phyloP scores from a whole-genome alignment of 495 filamentous ascomycete genomes.

The Penicillium diatomitis region DNA sequence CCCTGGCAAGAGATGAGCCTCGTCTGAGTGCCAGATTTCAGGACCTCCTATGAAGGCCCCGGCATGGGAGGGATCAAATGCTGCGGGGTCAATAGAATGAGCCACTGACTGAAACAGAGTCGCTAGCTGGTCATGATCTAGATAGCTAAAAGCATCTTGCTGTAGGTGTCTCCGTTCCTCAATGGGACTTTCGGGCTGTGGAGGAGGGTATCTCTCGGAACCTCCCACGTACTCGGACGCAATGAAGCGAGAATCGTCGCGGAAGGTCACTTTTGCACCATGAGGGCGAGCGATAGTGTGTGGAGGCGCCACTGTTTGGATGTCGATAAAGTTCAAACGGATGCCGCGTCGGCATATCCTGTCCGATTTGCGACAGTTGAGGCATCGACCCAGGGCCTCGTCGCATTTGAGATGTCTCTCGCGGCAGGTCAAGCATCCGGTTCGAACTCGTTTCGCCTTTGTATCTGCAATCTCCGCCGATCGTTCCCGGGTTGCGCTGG shows the following conservation, averaged over 20 bases:
- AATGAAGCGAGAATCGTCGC: constrained; percentile 85
- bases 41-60: constrained; percentile 8
- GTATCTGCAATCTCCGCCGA: constrained; percentile 15
- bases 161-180: constrained; percentile 25
- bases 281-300: constrained; percentile 46
- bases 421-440: constrained; percentile 70
- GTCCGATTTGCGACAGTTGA: constrained; percentile 84
- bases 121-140: constrained; percentile 19
- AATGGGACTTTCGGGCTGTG: constrained; percentile 29
- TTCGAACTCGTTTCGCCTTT: constrained; percentile 65
- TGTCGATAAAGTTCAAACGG: constrained; percentile 89
- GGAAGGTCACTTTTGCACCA: constrained; percentile 67
- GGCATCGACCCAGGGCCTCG: constrained; percentile 68
- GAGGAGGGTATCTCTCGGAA: constrained; percentile 58
- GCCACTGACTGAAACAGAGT: constrained; percentile 19
- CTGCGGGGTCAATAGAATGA: constrained; percentile 17
- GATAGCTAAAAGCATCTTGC: constrained; percentile 28
- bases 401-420: constrained; percentile 76
- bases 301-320: constrained; percentile 61
- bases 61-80: constrained; percentile 11
- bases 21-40: constrained; percentile 15
- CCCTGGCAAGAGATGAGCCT: constrained; percentile 15
- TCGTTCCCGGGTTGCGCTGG: constrained; percentile 16
- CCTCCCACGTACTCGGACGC: constrained; percentile 89
- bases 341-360: constrained; percentile 79